Evolutionary conservation across 768 basidiomycete genomes (phyloP).

Genomic region (Amanita muscaria): DNA sequence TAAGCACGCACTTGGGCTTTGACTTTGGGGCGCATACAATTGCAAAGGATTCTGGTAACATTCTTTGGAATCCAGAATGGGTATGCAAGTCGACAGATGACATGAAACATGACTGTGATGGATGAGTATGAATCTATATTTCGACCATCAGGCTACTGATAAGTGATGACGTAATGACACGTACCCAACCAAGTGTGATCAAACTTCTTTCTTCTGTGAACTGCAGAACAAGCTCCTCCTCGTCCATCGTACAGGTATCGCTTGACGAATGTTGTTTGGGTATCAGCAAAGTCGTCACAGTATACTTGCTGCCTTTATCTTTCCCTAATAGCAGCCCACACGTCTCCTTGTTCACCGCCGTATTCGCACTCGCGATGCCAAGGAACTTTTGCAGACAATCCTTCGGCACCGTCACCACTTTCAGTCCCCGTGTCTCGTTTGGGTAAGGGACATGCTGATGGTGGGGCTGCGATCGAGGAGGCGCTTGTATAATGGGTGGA

Average conservation of each 20-base stretch:
- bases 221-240: constrained; percentile 78
- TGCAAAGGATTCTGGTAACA: constrained; percentile 88
- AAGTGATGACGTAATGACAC: constrained; percentile 18
- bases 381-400: constrained; percentile 71
- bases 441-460: constrained; percentile 11
- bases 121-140: constrained; percentile 82
- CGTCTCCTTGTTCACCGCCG: constrained; percentile 71
- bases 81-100: constrained; percentile 91
- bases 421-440: constrained; percentile 28
- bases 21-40: constrained; percentile 84
- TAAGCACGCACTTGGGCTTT: constrained; percentile 52
- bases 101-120: constrained; percentile 91
- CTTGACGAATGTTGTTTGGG: constrained; percentile 85
- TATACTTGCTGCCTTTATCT: constrained; percentile 46
- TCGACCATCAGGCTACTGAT: not conserved
- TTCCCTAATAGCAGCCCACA: constrained; percentile 81
- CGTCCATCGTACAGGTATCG: constrained; percentile 90
- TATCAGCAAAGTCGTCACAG: constrained; percentile 76
- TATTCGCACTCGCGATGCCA: constrained; percentile 71
- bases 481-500: not conserved
- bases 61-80: constrained; percentile 80
- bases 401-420: constrained; percentile 60
- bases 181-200: constrained; percentile 88
- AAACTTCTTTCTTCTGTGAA: constrained; percentile 77
- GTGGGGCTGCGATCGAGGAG: constrained; percentile 9